These are phyloP conservation scores for Diaporthe sp. DNA, from an alignment of 2,329 filamentous ascomycete species.

Conservation along the genomic window DNA sequence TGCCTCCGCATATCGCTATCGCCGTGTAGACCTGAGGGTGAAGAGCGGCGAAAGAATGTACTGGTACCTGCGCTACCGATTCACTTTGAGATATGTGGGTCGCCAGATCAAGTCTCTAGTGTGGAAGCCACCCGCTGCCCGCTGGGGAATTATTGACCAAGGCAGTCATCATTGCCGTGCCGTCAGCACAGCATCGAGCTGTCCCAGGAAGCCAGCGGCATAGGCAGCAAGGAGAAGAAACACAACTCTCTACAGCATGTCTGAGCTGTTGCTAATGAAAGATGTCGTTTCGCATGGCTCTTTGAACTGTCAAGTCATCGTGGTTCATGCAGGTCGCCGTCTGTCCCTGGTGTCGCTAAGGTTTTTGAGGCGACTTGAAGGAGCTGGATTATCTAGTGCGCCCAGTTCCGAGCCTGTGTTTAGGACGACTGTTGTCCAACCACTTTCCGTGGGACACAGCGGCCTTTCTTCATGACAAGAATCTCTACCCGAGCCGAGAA, in stretches of 20 bases:
- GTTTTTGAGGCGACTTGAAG: not conserved
- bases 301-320: conserved; percentile 20
- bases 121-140: not conserved
- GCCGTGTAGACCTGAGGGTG: not conserved
- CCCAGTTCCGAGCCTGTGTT: conserved; percentile 34
- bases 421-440: conserved; percentile 23
- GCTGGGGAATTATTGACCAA: not conserved
- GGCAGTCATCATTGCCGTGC: not conserved
- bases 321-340: conserved; percentile 38
- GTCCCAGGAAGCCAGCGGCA: not conserved
- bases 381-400: conserved; percentile 31
- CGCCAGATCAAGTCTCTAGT: conserved; percentile 1
- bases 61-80: conserved; percentile 13
- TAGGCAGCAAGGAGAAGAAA: not conserved
- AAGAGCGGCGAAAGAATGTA: conserved; percentile 1
- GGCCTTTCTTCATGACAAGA: conserved; percentile 26
- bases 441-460: conserved; percentile 28
- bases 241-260: not conserved
- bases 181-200: conserved; percentile 2
- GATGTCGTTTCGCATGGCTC: conserved; percentile 11
- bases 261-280: not conserved
- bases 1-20: not conserved
- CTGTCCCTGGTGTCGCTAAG: not conserved
- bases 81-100: conserved; percentile 29
- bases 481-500: conserved; percentile 33